These are phyloP conservation scores for Pseudogymnoascus sp. DNA, from an alignment of 2,329 filamentous ascomycete species.

Conservation along the genomic window DNA sequence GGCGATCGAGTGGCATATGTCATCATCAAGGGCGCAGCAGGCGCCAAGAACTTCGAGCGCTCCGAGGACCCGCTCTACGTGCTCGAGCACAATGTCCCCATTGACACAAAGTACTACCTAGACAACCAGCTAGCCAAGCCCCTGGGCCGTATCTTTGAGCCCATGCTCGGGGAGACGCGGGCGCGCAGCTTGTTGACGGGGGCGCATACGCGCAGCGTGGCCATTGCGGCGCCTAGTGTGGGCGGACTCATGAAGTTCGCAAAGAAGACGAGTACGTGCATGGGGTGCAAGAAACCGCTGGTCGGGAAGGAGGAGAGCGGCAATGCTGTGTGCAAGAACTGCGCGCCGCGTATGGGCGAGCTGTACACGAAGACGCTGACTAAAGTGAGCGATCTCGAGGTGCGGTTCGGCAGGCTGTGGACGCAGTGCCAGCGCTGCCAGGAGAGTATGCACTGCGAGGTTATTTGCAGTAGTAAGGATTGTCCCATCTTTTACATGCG, in stretches of 20 bases:
- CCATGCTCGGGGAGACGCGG: constrained; percentile 89
- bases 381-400: constrained; percentile 85
- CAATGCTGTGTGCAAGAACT: constrained; percentile 83
- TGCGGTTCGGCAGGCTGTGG: constrained; percentile 87
- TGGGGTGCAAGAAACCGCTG: constrained; percentile 97
- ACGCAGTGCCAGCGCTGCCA: constrained; percentile 98
- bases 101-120: constrained; percentile 97
- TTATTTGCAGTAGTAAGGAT: constrained; percentile 92
- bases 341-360: constrained; percentile 76
- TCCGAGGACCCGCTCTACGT: constrained; percentile 97
- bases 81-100: constrained; percentile 92
- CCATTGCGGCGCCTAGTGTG: constrained; percentile 81
- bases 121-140: constrained; percentile 98
- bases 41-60: constrained; percentile 92
- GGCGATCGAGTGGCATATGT: constrained; percentile 98
- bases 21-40: constrained; percentile 84
- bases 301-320: constrained; percentile 67
- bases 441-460: constrained; percentile 95
- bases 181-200: constrained; percentile 78
- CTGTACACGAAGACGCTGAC: constrained; percentile 86
- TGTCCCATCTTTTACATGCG: constrained; percentile 99
- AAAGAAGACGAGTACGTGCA: constrained; percentile 95
- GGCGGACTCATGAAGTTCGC: constrained; percentile 97
- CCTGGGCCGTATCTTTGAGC: constrained; percentile 90
- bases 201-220: constrained; percentile 90